Percentiles rank a stretch among this genome's conserved stretches.
Conservation (phyloP, 768 basidiomycete species). For the Suillus americanus region DNA sequence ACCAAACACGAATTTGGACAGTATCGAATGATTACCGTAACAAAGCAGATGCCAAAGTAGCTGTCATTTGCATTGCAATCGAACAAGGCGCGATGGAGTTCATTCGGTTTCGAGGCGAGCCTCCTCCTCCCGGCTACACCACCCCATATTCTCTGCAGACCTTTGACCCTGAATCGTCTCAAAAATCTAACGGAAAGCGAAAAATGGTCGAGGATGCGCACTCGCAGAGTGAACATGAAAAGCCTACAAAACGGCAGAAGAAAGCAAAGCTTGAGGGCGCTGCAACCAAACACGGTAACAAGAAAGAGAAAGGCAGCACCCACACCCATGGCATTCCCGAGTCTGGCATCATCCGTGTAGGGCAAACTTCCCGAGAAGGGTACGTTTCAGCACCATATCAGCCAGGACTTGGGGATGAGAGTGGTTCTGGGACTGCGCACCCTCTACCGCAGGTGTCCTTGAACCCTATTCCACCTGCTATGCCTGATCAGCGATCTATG, state of each 20-base stretch:
- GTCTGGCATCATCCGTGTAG: constrained; percentile 14
- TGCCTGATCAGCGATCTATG: not conserved
- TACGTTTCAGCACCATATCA: constrained; percentile 18
- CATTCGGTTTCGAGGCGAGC: constrained; percentile 50
- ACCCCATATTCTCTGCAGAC: constrained; percentile 33
- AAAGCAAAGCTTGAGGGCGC: constrained; percentile 17
- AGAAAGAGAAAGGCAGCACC: constrained; percentile 8
- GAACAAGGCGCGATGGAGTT: constrained; percentile 59
- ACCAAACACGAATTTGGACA: constrained; percentile 43
- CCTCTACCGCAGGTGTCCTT: not conserved
- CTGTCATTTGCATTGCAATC: constrained; percentile 51
- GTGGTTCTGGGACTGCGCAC: constrained; percentile 13
- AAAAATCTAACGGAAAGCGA: constrained; percentile 29
- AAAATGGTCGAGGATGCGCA: constrained; percentile 25
- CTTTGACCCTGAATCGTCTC: constrained; percentile 24
- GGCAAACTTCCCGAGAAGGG: constrained; percentile 3
- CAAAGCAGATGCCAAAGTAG: constrained; percentile 62
- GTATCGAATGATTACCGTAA: constrained; percentile 51
- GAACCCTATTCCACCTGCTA: not conserved
- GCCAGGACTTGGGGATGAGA: constrained; percentile 14
- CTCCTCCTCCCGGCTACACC: constrained; percentile 41
- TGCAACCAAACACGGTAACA: constrained; percentile 1
- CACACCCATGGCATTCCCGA: constrained; percentile 20
- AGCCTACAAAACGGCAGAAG: constrained; percentile 27
- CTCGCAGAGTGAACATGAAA: constrained; percentile 3